Evolutionary conservation across 208 protist species (phyloP).

Genomic region (Trypanosoma platydactyli): DNA sequence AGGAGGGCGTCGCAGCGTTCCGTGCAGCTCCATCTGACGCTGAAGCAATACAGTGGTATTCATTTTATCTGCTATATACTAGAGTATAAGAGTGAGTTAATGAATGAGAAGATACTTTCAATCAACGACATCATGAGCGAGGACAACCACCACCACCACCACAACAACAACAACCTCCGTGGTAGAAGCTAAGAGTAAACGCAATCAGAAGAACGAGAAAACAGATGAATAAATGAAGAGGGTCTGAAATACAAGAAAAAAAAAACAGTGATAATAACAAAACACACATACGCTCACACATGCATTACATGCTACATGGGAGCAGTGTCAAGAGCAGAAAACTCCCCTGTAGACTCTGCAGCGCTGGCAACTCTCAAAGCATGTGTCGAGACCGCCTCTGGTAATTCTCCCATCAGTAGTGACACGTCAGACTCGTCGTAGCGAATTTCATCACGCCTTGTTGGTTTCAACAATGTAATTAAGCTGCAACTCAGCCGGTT

Average conservation of each 20-base stretch:
- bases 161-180: background rate
- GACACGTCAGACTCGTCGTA: constrained; percentile 2
- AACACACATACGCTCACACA: background rate
- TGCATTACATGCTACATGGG: background rate
- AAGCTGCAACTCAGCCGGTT: constrained; percentile 1
- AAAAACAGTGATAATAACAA: background rate
- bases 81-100: background rate
- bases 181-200: no score
- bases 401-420: background rate
- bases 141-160: background rate
- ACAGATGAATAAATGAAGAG: background rate
- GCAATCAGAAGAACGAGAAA: background rate
- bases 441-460: background rate
- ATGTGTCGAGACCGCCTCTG: background rate
- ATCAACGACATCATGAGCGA: background rate
- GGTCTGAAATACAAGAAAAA: background rate
- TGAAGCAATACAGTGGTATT: constrained; percentile 64
- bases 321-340: constrained; percentile 7
- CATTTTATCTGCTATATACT: constrained; percentile 36
- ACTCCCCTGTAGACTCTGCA: background rate
- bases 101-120: constrained; percentile 8
- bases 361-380: background rate
- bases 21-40: constrained; percentile 91
- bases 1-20: constrained; percentile 66
- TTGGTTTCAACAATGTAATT: background rate